phyloP scores from a whole-genome alignment of 1,284 basidiomycete species.

The Blastosporella zonata region DNA sequence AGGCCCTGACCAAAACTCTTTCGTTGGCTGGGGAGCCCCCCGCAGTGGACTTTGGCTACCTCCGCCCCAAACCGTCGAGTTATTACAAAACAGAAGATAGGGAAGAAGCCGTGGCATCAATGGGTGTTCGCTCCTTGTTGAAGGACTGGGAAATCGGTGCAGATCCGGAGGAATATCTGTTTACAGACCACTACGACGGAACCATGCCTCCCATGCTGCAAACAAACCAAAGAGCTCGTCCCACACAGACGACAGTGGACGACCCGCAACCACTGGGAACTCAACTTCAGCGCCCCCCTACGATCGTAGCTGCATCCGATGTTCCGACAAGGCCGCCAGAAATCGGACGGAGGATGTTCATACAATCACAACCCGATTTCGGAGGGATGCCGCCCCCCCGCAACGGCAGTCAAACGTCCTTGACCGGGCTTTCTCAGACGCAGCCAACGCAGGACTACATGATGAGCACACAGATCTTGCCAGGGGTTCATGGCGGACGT shows the following conservation, averaged over 20 bases:
- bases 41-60: conserved; percentile 55
- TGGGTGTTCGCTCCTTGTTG: conserved; percentile 59
- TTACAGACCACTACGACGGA: conserved; percentile 52
- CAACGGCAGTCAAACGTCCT: conserved; percentile 18
- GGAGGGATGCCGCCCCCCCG: conserved; percentile 7
- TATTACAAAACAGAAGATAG: conserved; percentile 26
- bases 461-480: conserved; percentile 66
- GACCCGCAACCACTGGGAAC: background rate
- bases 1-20: conserved; percentile 54
- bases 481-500: conserved; percentile 70
- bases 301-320: conserved; percentile 29
- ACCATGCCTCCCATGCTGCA: conserved; percentile 14
- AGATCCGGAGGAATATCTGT: conserved; percentile 48
- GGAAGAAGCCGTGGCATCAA: conserved; percentile 33
- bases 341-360: conserved; percentile 11
- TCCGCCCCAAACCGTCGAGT: conserved; percentile 43
- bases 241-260: conserved; percentile 4
- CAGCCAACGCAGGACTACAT: conserved; percentile 43
- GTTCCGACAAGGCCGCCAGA: conserved; percentile 17
- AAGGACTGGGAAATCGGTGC: conserved; percentile 63
- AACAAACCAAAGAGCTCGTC: conserved; percentile 2
- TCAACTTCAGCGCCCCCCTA: conserved; percentile 33
- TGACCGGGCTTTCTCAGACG: conserved; percentile 17
- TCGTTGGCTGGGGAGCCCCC: conserved; percentile 53
- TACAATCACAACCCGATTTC: conserved; percentile 15